Conservation (phyloP, 2,329 filamentous ascomycete species). For the Tolypocladium ovalisporum region DNA sequence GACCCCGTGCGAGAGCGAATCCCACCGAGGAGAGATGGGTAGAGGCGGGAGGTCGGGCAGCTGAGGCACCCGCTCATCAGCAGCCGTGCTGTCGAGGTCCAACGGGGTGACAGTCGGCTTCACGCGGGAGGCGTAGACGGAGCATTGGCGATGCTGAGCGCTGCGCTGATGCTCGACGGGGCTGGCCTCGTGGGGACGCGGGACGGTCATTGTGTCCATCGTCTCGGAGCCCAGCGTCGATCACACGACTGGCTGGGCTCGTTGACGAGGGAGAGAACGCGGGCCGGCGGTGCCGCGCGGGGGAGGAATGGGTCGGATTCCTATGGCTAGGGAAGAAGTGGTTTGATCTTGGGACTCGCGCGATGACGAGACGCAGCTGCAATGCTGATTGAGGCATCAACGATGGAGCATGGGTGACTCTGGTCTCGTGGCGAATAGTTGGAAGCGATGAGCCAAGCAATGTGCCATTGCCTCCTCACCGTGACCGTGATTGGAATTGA, state of each 20-base stretch:
- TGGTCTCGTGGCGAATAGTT: conserved; percentile 1
- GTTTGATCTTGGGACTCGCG: background rate
- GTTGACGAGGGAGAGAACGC: background rate
- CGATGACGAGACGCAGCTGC: background rate
- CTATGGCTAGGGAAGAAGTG: background rate
- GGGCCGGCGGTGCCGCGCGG: background rate
- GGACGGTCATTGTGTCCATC: conserved; percentile 11
- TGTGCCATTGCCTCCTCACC: conserved; percentile 7
- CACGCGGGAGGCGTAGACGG: conserved; percentile 12
- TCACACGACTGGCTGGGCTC: conserved; percentile 2
- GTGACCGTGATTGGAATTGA: background rate
- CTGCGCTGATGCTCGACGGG: conserved; percentile 5
- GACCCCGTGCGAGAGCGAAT: conserved; percentile 21
- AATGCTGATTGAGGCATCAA: background rate
- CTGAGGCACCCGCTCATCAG: conserved; percentile 2
- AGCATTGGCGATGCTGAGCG: conserved; percentile 9
- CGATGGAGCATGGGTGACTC: conserved; percentile 1
- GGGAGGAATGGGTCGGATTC: background rate
- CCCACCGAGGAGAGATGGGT: conserved; percentile 34
- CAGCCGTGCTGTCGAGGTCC: background rate
- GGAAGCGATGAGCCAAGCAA: conserved; percentile 6
- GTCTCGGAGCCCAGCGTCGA: conserved; percentile 9
- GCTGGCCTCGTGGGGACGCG: conserved; percentile 6
- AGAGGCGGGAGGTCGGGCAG: conserved; percentile 20
- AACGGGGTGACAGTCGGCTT: conserved; percentile 7